Base-by-base conservation (phyloP, 306 rosid genomes). In the Fragaria iinumae region DNA sequence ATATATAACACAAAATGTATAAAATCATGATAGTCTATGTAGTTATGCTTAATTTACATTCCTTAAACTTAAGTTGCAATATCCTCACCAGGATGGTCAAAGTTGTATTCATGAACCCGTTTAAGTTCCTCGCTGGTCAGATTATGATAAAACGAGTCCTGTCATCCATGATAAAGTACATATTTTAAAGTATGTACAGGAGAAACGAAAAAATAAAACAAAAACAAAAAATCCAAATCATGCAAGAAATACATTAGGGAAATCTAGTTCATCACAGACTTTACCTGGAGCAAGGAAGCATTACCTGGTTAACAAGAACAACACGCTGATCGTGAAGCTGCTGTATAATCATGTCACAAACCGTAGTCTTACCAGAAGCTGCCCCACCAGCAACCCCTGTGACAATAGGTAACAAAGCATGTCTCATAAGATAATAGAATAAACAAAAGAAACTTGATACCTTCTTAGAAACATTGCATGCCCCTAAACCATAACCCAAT, bases 321-420 rank as follows among this genome's bases (percentile, higher is more conserved):
- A 92, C 97, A 21, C 99, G 88, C 78, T 96, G 99, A 77, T 96
- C 98, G 85, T 93, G 99, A 85, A 96, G 99, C 80, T 96, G 99
- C 80, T 96, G 99, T 85, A 96, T 86, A 82, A 96, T 96, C 98
- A 92, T 84, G 86, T 96, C 93, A 84, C 99, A 96, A 77, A 96
- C 99, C 2, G 97, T 88, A 13, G 93, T 96, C 89, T 96, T 96
- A 66, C 99, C 99, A 76, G 99, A 93, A 44, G 99, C 93, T 6
- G 99, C 89, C 69, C 99, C 99, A 62, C 99, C 99, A 64, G 94
- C 91, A 83, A 96, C 99, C 79, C 99, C 99, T 96, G 81, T 78
- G 83, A 81, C 38, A 77, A 77, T 73, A 64, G n/a, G 29, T 5
- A 59, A 27, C 32, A 57, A 72, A 29, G 36, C 32, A 45, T 25